These are phyloP conservation scores for Nicotiana knightiana DNA, from an alignment of 257 asterid genomes.

Conservation along the genomic window DNA sequence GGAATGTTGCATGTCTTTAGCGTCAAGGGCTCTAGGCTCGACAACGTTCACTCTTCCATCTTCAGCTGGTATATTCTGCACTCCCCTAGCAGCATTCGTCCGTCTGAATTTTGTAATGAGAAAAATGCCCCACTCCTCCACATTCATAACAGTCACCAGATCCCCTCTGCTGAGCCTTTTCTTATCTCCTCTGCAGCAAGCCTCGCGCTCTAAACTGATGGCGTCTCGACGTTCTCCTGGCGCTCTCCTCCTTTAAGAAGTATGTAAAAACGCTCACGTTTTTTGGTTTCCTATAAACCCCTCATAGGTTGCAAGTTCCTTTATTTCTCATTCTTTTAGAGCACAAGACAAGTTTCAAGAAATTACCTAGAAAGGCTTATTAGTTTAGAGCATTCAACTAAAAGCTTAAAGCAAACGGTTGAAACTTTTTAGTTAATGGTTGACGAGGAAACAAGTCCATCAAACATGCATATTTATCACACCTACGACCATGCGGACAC, in stretches of 20 bases:
- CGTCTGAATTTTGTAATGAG: too few species aligned
- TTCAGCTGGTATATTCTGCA: too few species aligned
- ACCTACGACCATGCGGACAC: not conserved
- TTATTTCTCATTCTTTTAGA: not conserved
- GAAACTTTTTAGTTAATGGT: not conserved
- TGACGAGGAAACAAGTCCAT: conserved; percentile 2
- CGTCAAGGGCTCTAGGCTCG: not conserved
- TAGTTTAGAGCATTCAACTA: not conserved
- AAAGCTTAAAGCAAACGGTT: not conserved
- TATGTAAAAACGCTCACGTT: not conserved
- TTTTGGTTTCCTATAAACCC: too few species aligned
- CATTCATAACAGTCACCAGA: too few species aligned
- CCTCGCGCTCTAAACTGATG: too few species aligned
- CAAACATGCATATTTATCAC: not conserved
- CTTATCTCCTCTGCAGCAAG: too few species aligned
- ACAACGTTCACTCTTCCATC: too few species aligned
- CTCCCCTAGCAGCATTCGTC: too few species aligned
- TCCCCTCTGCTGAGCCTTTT: too few species aligned
- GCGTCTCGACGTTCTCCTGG: too few species aligned
- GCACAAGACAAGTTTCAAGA: not conserved
- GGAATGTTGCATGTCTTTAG: not conserved
- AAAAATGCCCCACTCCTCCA: too few species aligned
- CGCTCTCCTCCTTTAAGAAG: too few species aligned
- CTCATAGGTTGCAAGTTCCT: not conserved
- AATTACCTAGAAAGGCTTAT: not conserved